Percentiles rank a stretch among this genome's conserved stretches.
Evolutionary conservation across 345 rosid species (phyloP).

Genomic region (Hibiscus syriacus): DNA sequence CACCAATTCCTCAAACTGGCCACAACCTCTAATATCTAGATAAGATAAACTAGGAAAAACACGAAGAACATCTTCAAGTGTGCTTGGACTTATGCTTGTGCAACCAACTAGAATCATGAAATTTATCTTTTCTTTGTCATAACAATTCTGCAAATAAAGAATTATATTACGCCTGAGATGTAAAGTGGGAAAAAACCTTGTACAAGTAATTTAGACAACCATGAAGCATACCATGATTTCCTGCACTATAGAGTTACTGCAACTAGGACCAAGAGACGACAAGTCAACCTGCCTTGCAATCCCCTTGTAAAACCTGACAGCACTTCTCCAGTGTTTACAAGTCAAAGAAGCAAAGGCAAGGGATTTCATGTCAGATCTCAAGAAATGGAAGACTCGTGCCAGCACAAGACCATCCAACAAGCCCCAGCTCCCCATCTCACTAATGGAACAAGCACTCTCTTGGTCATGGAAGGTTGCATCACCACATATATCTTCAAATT

Average conservation of each 20-base stretch:
- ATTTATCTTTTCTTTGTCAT: constrained; percentile 59
- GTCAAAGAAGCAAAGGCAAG: constrained; percentile 76
- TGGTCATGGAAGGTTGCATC: constrained; percentile 47
- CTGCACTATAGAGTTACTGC: constrained; percentile 58
- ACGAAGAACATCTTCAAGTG: constrained; percentile 62
- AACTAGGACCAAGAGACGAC: constrained; percentile 63
- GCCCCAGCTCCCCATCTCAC: constrained; percentile 56
- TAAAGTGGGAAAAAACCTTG: constrained; percentile 6
- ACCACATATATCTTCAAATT: constrained; percentile 78
- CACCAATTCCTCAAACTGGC: constrained; percentile 63
- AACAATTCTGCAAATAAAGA: constrained; percentile 63
- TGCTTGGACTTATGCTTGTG: constrained; percentile 50
- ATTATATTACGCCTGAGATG: constrained; percentile 19
- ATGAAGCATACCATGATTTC: constrained; percentile 54
- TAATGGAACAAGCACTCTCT: constrained; percentile 31
- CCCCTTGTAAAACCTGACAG: constrained; percentile 60
- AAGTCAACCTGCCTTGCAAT: constrained; percentile 71
- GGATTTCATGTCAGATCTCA: constrained; percentile 73
- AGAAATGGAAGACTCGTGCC: constrained; percentile 78
- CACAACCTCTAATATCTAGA: constrained; percentile 82
- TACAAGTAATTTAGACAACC: not conserved
- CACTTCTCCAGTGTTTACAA: constrained; percentile 91
- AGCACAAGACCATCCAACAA: constrained; percentile 66
- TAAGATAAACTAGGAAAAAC: constrained; percentile 56
- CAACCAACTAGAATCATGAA: constrained; percentile 77